Evolutionary conservation across 2,329 filamentous ascomycete genomes (phyloP), one percentile per base, ranked within the genome.

Genomic region (Xenosphaeropsis pyriputrescens): DNA sequence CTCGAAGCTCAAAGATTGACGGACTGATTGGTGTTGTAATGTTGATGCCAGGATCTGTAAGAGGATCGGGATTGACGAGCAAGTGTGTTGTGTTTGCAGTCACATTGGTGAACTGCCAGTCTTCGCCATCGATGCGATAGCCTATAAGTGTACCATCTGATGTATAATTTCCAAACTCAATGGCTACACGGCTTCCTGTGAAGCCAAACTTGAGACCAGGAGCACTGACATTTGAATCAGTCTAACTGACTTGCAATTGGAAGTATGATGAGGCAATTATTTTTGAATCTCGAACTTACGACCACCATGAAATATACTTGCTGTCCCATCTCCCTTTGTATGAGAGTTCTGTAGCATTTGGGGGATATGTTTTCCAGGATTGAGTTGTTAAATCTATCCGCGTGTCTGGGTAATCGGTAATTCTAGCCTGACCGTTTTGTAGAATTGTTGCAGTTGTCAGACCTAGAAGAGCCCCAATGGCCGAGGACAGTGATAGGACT

Each of bases 251-350:
- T 32, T 12, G 30, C 4, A 6, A 32, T 7, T 17, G 30, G 16
- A 32, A 32, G 8, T 32, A 2, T 15, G 12, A 14, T 3, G 6
- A 13, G 30, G 6, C 15, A 37, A 31, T 7, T 29, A 12, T n/a
- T 37, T 37, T 31, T 14, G 16, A 32, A 7, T 32, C n/a, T 14
- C 15, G 35, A 14, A 47, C 65, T 55, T 56, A 70, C 65, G 67
- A 70, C 70, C 68, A 75, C 65, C 67, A 77, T 2, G 68, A 75
- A 35, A 75, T 63, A 44, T 70, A 61, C 45, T 70, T 64, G 26
- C 64, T 70, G 49, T 77, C 72, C 72, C 72, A 78, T 41, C 71
- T 59, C 5, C 72, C 73, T 48, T 75, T 75, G 58, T 75, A 78
- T 0, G 68, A 68, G 8, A 78, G 58, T 47, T 76, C 69, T 1